Base-by-base conservation (phyloP, 2,329 filamentous ascomycete species). In the Ophiosphaerella narmari region DNA sequence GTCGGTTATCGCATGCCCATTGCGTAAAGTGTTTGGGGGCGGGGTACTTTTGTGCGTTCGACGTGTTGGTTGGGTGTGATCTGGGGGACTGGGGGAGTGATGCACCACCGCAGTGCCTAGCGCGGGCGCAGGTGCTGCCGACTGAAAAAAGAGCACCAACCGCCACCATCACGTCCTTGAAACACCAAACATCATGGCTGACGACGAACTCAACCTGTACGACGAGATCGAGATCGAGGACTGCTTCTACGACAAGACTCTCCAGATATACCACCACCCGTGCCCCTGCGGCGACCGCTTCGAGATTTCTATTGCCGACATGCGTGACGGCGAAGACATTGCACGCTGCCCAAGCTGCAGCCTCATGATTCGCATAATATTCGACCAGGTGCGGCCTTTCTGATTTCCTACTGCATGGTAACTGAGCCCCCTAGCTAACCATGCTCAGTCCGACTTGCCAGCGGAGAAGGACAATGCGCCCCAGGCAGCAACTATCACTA, bases 181-280 rank as follows among this genome's bases (percentile, higher is more conserved):
- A 11, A 32, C 34, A 43, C 7, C 14, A 14, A 21, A 16, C 43
- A 48, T 36, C 51, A 72, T 72, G 69, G 65, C 66, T 39, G 70
- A 72, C 62, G 68, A 68, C 35, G 68, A 71, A n/a, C 16, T 66
- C 11, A 86, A 88, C 62, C 89, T 96, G 67, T 97, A 97, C 80
- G 93, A 97, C 70, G 93, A 97, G 75, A 92, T 97, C 75, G 93
- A 97, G 74, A 97, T 97, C 78, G 93, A 97, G 75, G 94, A 99
- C 76, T 71, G 68, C 54, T 90, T 96, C 72, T 97, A 97, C 80
- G 93, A 97, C 70, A 93, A 97, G 76, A 93, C 82, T 4, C 82
- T 91, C 35, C 88, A 96, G 73, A 87, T 96, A 63, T 99, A 96
- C 78, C 89, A 93, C 77, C 96, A 96, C 74, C 94, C 94, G 12